Base-by-base conservation (phyloP, 2,329 filamentous ascomycete genomes). In the Myriosclerotinia scirpicola region DNA sequence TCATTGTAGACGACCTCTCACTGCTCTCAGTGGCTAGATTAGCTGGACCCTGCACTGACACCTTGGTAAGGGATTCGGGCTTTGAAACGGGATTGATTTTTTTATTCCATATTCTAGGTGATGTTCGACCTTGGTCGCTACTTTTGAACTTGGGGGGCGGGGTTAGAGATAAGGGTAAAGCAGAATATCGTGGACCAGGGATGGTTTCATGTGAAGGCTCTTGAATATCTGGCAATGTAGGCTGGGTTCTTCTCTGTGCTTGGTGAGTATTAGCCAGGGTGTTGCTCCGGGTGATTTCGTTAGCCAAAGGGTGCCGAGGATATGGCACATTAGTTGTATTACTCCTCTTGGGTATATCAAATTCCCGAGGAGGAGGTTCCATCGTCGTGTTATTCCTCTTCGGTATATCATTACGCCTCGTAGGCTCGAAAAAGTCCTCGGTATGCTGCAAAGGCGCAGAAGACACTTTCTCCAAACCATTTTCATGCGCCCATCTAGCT, bases 1-100 rank as follows among this genome's bases (percentile, higher is more conserved):
- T 64, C 30, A 56, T 22, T 15, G 12, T 56, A 38, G 61, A 64
- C 1, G 54, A 26, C 42, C 61, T 34, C 3, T 38, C 50, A 17
- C 11, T 55, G 3, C 61, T 34, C 3, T 38, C 50, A 22, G 12
- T 55, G 3, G 15, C 26, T 6, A 26, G 20, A 36, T 5, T 20
- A 1, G 2, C 34, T 38, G 7, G 46, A 11, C 26, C 34, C 15
- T n/a, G 26, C 30, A 36, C 42, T 11, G 17, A 34, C 8, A 14
- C n/a, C 22, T 38, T 26, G n/a, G n/a, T 20, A 17, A n/a, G 34
- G 9, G 14, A 1, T 40, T 38, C 44, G n/a, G 44, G 44, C 1
- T 52, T 61, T 17, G 61, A 17, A 12, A 12, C 7, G 3, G 50
- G n/a, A 20, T 12, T 46, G 20, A 0, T 17, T 46, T 44, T 55